These are phyloP conservation scores for Ambrosia artemisiifolia DNA, from an alignment of 129 eudicot species.

Conservation along the genomic window DNA sequence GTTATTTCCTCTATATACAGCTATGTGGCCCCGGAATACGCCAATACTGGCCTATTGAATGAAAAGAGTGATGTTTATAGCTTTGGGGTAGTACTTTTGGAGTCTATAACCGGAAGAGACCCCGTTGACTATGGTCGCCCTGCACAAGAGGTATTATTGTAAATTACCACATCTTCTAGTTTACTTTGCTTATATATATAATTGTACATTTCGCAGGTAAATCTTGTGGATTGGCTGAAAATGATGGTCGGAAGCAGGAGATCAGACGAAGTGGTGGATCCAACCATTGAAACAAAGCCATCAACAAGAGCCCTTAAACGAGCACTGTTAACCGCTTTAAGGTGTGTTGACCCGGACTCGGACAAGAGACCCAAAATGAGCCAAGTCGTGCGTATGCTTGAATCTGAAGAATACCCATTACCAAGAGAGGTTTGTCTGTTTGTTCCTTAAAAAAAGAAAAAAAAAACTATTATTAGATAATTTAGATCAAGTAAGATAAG, in stretches of 20 bases:
- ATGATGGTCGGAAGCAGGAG: slow-evolving; percentile 91
- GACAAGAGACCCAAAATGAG: slow-evolving; percentile 85
- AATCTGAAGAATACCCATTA: slow-evolving; percentile 88
- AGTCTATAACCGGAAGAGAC: slow-evolving; percentile 81
- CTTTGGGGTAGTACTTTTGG: slow-evolving; percentile 81
- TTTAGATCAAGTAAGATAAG: not conserved
- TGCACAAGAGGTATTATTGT: slow-evolving; percentile 60
- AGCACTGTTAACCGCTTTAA: slow-evolving; percentile 68
- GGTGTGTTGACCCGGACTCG: slow-evolving; percentile 91
- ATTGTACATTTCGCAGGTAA: slow-evolving; percentile 41
- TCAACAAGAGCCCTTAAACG: slow-evolving; percentile 80
- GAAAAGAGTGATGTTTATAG: slow-evolving; percentile 92
- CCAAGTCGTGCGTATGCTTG: slow-evolving; percentile 89
- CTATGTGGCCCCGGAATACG: slow-evolving; percentile 91
- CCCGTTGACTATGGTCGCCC: slow-evolving; percentile 89
- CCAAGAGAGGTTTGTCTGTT: slow-evolving; percentile 61
- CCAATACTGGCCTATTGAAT: slow-evolving; percentile 77
- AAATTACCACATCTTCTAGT: not conserved
- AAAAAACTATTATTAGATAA: not conserved
- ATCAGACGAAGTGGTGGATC: slow-evolving; percentile 88
- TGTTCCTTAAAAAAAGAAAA: not conserved
- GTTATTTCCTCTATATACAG: slow-evolving; percentile 25
- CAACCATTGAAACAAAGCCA: slow-evolving; percentile 71
- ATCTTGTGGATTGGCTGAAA: slow-evolving; percentile 87
- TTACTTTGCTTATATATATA: not conserved